Base-by-base conservation (phyloP, 148 eudicot genomes). In the Limonium bicolor region DNA sequence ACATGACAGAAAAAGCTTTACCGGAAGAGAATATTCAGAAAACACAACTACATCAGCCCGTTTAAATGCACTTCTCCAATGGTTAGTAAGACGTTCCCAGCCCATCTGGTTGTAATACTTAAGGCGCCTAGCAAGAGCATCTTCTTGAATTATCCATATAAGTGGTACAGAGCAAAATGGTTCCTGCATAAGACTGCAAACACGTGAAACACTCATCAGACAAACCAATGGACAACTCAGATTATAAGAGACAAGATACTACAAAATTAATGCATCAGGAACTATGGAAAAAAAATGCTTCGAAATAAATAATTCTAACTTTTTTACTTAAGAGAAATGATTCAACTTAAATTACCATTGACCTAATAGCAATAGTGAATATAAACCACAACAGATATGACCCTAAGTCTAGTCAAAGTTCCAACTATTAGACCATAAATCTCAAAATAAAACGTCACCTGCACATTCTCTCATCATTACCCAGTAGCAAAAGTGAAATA, bases 181-280 rank as follows among this genome's bases (percentile, higher is more conserved):
- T 72, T 84, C 97, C 95, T 80, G 97, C 97, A 90, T 80, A 65
- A 90, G 95, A 85, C 97, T 90, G 97, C 97, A 78, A 25, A 78
- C 66, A 78, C 73, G 80, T 84, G 68, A 68, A 75, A 70, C 70
- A 68, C 73, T 70, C 55, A 77, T 45, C 65, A 59, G 20, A 65
- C 67, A 39, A 60, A 59, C 47, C 11, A 2, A 32, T 32, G n/a
- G n/a, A n/a, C n/a, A n/a, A 32, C 5, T 5, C 36, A 32, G 36
- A 32, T 10, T 32, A 2, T 2, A 32, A 32, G 11, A 32, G 36
- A 32, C 11, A 2, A 32, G 1, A 32, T 5, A 2, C 5, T 32
- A 6, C 14, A 10, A 10, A 32, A 10, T n/a, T n/a, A n/a, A n/a
- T n/a, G n/a, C n/a, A n/a, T n/a, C n/a, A n/a, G n/a, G n/a, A n/a